phyloP scores from a whole-genome alignment of 768 basidiomycete genomes.

The Russula compacta region DNA sequence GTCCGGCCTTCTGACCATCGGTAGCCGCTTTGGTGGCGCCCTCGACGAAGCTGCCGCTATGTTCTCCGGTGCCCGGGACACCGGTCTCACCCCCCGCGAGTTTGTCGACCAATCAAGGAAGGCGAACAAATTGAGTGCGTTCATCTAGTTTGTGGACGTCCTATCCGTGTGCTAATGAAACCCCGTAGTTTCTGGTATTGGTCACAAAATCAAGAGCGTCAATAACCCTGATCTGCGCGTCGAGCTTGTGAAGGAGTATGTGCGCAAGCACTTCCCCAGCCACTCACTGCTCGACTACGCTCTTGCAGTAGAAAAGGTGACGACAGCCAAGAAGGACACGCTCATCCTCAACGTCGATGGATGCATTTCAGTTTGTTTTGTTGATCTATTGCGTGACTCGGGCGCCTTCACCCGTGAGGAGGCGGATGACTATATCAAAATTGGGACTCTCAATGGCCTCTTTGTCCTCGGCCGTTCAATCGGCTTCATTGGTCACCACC shows the following conservation, averaged over 20 bases:
- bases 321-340: slow-evolving; percentile 95
- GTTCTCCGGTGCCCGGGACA: slow-evolving; percentile 88
- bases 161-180: slow-evolving; percentile 3
- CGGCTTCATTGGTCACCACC: slow-evolving; percentile 94
- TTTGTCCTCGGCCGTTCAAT: slow-evolving; percentile 97
- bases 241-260: slow-evolving; percentile 93
- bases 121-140: slow-evolving; percentile 86
- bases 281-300: slow-evolving; percentile 91
- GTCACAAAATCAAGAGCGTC: slow-evolving; percentile 99
- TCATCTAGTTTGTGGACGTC: background rate
- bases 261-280: slow-evolving; percentile 90
- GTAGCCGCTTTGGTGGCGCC: slow-evolving; percentile 96
- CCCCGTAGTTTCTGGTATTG: slow-evolving; percentile 81
- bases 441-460: slow-evolving; percentile 89
- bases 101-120: slow-evolving; percentile 93
- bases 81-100: slow-evolving; percentile 92
- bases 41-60: slow-evolving; percentile 95
- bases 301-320: slow-evolving; percentile 94
- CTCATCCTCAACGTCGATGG: slow-evolving; percentile 96
- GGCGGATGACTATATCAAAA: slow-evolving; percentile 96
- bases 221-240: slow-evolving; percentile 93
- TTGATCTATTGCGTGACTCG: slow-evolving; percentile 83
- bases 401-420: slow-evolving; percentile 95
- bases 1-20: slow-evolving; percentile 94
- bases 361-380: slow-evolving; percentile 93